Base-by-base conservation (phyloP, 1,284 basidiomycete genomes). In the Entoloma clypeatum region DNA sequence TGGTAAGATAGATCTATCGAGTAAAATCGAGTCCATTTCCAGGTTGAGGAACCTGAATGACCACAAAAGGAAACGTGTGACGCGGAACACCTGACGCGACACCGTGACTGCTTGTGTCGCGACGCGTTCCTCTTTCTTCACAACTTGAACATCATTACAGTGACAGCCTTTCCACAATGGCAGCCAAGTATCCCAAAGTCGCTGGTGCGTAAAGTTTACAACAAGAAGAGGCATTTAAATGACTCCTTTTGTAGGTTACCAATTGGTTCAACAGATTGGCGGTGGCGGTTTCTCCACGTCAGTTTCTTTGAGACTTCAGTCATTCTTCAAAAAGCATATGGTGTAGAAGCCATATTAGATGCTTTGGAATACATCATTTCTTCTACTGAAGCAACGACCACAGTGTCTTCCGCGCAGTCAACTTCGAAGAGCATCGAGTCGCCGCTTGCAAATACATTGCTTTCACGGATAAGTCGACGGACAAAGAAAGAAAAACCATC, bases 361-460 rank as follows among this genome's bases (percentile, higher is more conserved):
- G 18, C 16, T 31, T 13, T 11, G 27, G 11, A 1, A 32, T 23
- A 14, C 3, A 14, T 16, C 14, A 13, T 17, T 18, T 14, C 9
- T 36, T 0, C 17, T 22, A 27, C 30, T 37, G 13, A 31, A 16
- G 6, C 22, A 19, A 24, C 14, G 14, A 19, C 9, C n/a, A n/a
- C 52, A 93, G 90, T 36, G 92, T 95, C 10, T 94, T 82, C 58
- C 80, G 77, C 38, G 90, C 90, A 0, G 78, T 86, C 18, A 75
- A 92, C 60, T 60, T 87, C 32, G 63, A 72, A n/a, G 68, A 75
- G 5, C 73, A 75, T 43, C 71, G 62, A 11, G 76, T 90, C 2
- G 90, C 87, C 1, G 92, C 92, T 13, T 92, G 92, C 72, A 96
- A 95, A 63, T 69, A 93, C 25, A 75, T 93, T 51, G 60, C 68